A percentile compares a stretch with the other conserved stretches of the same genome.
These are phyloP conservation scores for Speleostelium caveatum DNA, from an alignment of 78 protist genomes.

Conservation along the genomic window DNA sequence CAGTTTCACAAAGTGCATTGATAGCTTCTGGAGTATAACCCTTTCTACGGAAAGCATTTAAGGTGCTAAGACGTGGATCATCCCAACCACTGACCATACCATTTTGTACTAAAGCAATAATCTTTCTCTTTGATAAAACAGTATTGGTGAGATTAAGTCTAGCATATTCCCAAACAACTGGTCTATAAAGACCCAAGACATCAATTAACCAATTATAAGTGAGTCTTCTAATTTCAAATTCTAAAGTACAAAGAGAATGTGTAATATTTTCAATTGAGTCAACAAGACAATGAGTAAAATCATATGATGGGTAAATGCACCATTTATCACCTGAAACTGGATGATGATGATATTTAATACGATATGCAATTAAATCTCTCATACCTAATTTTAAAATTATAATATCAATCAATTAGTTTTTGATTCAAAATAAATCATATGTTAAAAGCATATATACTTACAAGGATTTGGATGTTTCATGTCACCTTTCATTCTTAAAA, in stretches of 20 bases:
- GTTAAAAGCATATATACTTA: too few relatives aligned
- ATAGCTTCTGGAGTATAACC: constrained; percentile 96
- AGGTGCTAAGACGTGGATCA: constrained; percentile 98
- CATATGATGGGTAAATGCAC: constrained; percentile 99
- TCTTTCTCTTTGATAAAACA: constrained; percentile 96
- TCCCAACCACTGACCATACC: constrained; percentile 97
- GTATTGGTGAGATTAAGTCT: constrained; percentile 94
- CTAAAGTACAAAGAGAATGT: constrained; percentile 99
- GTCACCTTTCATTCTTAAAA: constrained; percentile 96
- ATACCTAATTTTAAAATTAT: too few relatives aligned
- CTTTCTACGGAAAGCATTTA: constrained; percentile 92
- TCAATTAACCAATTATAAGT: constrained; percentile 98
- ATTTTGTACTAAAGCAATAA: constrained; percentile 86
- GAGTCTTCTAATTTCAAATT: constrained; percentile 92
- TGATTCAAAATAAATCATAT: too few relatives aligned
- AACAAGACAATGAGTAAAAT: constrained; percentile 98
- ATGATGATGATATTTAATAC: constrained; percentile 92
- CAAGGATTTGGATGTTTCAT: constrained; percentile 89
- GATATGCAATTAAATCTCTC: constrained; percentile 96
- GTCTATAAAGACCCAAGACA: constrained; percentile 92
- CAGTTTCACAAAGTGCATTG: constrained; percentile 90
- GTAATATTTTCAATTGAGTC: constrained; percentile 99
- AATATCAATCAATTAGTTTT: too few relatives aligned
- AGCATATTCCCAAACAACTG: constrained; percentile 98
- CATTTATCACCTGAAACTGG: constrained; percentile 95